Evolutionary conservation across 805 yeast species (phyloP).

Genomic region (Debaryomyces maramus): DNA sequence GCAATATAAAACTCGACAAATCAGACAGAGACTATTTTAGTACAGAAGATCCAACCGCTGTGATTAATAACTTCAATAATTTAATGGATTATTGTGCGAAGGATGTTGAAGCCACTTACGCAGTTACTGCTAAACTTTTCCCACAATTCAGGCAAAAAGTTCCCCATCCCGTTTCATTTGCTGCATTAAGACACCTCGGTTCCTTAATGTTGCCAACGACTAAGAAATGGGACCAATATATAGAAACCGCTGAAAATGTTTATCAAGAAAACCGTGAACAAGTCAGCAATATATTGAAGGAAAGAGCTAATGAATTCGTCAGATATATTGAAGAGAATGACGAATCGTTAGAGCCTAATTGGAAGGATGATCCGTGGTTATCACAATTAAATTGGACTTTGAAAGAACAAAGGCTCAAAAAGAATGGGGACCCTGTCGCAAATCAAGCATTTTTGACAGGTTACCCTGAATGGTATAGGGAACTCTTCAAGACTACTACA

Average conservation of each 20-base stretch:
- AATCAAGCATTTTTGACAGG: constrained; percentile 81
- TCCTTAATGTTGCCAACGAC: constrained; percentile 79
- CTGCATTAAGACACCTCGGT: constrained; percentile 75
- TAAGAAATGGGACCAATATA: constrained; percentile 67
- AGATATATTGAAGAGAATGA: constrained; percentile 35
- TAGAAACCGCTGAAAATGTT: constrained; percentile 63
- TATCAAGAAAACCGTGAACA: constrained; percentile 58
- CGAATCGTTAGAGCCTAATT: constrained; percentile 23
- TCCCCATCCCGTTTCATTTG: constrained; percentile 94
- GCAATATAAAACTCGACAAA: constrained; percentile 68
- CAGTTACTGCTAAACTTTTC: constrained; percentile 63
- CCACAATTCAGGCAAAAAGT: constrained; percentile 67
- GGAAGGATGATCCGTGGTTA: constrained; percentile 80
- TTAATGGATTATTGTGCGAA: constrained; percentile 80
- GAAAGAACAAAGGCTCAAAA: constrained; percentile 57
- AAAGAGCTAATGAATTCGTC: constrained; percentile 61
- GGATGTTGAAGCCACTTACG: constrained; percentile 77
- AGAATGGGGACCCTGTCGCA: constrained; percentile 66
- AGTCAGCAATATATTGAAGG: constrained; percentile 58
- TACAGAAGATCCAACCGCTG: constrained; percentile 50
- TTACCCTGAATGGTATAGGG: constrained; percentile 90
- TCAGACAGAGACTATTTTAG: constrained; percentile 63
- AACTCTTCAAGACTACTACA: constrained; percentile 39
- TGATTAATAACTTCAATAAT: constrained; percentile 55
- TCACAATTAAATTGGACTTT: constrained; percentile 86